Evolutionary conservation across 73 alveolate genomes (phyloP).

Genomic region (Symbiodinium pilosum): DNA sequence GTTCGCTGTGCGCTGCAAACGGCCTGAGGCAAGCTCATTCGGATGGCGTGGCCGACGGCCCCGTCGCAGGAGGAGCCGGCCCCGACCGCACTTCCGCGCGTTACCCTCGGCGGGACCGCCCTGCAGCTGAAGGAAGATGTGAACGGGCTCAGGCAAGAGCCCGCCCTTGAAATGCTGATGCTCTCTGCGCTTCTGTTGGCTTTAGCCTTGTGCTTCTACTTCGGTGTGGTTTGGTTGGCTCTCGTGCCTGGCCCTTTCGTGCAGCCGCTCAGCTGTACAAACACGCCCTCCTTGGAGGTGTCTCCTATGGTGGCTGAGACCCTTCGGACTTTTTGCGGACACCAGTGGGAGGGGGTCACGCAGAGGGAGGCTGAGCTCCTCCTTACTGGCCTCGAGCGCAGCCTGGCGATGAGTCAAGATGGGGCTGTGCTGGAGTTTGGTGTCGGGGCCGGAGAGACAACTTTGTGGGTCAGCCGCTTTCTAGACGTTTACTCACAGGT

Average conservation of each 20-base stretch:
- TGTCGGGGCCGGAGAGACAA: background rate
- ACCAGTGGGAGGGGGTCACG: background rate
- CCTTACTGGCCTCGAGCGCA: constrained; percentile 1
- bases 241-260: background rate
- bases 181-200: background rate
- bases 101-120: background rate
- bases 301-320: constrained; percentile 4
- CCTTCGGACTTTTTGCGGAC: background rate
- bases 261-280: constrained; percentile 4
- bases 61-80: background rate
- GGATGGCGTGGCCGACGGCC: background rate
- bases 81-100: background rate
- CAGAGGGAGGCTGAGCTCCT: background rate
- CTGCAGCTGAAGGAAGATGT: background rate
- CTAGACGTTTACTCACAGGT: background rate
- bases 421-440: background rate
- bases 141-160: background rate
- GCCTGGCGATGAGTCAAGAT: background rate
- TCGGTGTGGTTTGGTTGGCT: background rate
- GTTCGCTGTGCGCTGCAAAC: no score
- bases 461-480: background rate
- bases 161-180: background rate
- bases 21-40: background rate
- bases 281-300: constrained; percentile 7
- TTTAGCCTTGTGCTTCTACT: background rate